These are phyloP conservation scores for Lolium perenne DNA, from an alignment of 176 grass and related monocot species.

Conservation along the genomic window DNA sequence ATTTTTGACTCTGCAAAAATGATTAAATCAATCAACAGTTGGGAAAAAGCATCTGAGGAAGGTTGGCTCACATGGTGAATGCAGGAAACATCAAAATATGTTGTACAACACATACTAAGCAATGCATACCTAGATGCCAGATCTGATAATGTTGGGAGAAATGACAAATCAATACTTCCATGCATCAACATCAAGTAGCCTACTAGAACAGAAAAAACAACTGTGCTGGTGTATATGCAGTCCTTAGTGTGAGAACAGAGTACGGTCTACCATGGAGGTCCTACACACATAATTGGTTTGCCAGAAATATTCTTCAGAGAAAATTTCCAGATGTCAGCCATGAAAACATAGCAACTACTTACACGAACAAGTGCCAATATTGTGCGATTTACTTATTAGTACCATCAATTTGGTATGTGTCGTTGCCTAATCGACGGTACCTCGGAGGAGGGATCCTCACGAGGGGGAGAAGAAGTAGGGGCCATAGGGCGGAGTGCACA, in stretches of 20 bases:
- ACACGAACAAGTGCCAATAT: background rate
- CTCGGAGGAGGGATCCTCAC: no score
- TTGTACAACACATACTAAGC: no score
- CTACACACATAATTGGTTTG: background rate
- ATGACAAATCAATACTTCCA: background rate
- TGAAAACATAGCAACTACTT: background rate
- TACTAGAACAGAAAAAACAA: background rate
- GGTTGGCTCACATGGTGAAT: background rate
- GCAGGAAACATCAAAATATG: background rate
- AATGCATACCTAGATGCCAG: no score
- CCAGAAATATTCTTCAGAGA: background rate
- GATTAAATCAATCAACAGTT: background rate
- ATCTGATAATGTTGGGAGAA: background rate
- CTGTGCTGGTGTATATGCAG: background rate
- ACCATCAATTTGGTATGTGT: background rate
- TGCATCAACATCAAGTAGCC: background rate
- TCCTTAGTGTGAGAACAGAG: background rate
- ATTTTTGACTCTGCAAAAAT: background rate
- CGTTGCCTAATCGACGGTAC: no score
- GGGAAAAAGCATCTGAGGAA: slow-evolving; percentile 9
- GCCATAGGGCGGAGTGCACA: no score
- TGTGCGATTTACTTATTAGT: background rate
- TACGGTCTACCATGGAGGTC: background rate
- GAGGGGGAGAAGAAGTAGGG: no score
- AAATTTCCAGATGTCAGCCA: background rate